These are phyloP conservation scores for Kodamaea nitidulidarum DNA, from an alignment of 805 yeast species.

Conservation along the genomic window DNA sequence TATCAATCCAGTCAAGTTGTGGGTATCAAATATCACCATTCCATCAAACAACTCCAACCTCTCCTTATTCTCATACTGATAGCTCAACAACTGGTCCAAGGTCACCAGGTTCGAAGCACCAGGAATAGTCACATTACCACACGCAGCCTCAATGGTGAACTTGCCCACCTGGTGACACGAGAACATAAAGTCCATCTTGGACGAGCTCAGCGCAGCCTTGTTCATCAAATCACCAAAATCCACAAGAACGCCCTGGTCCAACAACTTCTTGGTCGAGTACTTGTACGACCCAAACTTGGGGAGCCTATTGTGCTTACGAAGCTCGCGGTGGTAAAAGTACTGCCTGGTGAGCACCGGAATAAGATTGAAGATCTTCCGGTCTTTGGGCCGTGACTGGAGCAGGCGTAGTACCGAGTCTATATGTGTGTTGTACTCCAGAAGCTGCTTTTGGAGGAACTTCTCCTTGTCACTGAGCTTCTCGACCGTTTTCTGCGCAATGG, in stretches of 20 bases:
- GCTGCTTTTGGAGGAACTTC: constrained; percentile 41
- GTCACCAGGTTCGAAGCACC: constrained; percentile 56
- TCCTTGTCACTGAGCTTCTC: constrained; percentile 44
- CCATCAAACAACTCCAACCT: constrained; percentile 59
- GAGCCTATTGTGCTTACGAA: constrained; percentile 60
- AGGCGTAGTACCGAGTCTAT: constrained; percentile 41
- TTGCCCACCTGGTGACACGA: constrained; percentile 70
- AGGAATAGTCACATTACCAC: constrained; percentile 63
- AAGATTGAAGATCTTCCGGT: constrained; percentile 44
- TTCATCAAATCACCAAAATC: constrained; percentile 53
- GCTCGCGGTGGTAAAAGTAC: constrained; percentile 67
- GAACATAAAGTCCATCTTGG: constrained; percentile 69
- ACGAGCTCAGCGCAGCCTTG: constrained; percentile 42
- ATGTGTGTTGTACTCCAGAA: constrained; percentile 45
- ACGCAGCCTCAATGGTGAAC: constrained; percentile 71
- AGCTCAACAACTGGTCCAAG: constrained; percentile 65
- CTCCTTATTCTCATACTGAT: constrained; percentile 66
- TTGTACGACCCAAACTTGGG: constrained; percentile 76
- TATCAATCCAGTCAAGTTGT: constrained; percentile 62
- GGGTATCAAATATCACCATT: constrained; percentile 65
- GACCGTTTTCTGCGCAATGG: constrained; percentile 39
- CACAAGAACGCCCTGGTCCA: constrained; percentile 65
- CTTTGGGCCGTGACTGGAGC: constrained; percentile 44
- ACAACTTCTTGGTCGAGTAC: constrained; percentile 69
- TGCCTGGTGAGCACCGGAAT: constrained; percentile 64